Conservation (phyloP, 108 stramenopile genomes). For the Skeletonema tropicum region DNA sequence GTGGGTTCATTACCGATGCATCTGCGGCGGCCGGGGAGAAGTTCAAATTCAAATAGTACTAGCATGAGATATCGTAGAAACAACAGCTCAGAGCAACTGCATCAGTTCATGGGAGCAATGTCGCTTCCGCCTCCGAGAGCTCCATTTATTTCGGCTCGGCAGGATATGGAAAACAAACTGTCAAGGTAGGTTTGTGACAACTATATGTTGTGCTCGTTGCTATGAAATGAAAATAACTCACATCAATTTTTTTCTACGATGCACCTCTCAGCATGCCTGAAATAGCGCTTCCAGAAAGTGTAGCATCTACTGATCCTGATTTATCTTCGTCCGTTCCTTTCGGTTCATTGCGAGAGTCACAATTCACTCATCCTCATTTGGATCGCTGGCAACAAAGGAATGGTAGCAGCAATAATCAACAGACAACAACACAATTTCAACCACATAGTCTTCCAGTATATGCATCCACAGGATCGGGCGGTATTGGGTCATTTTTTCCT, state of each 20-base stretch:
- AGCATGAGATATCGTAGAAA: slow-evolving; percentile 5
- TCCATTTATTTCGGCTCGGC: slow-evolving; percentile 35
- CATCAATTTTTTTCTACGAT: not conserved
- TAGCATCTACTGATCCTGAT: slow-evolving; percentile 15
- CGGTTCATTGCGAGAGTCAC: slow-evolving; percentile 39
- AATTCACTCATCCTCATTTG: slow-evolving; percentile 26
- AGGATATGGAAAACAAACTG: slow-evolving; percentile 23
- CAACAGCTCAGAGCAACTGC: slow-evolving; percentile 1
- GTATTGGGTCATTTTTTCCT: slow-evolving; percentile 9
- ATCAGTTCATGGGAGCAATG: slow-evolving; percentile 31
- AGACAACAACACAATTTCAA: slow-evolving; percentile 12
- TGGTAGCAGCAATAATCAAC: not conserved
- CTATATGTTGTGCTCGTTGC: not conserved
- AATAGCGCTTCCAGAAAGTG: slow-evolving; percentile 40
- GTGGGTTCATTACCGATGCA: slow-evolving; percentile 46
- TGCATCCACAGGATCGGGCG: not conserved
- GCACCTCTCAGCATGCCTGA: slow-evolving; percentile 32
- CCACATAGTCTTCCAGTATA: slow-evolving; percentile 29
- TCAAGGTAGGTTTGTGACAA: slow-evolving; percentile 15
- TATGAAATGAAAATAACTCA: not conserved
- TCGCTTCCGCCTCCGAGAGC: slow-evolving; percentile 48
- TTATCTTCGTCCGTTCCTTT: slow-evolving; percentile 20
- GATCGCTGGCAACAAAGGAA: slow-evolving; percentile 14
- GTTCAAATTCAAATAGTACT: not conserved
- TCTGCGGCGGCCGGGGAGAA: slow-evolving; percentile 26